Evolutionary conservation across 2,329 filamentous ascomycete species (phyloP), one percentile per base, ranked within the genome.

Genomic region (Fusarium incarnatum): DNA sequence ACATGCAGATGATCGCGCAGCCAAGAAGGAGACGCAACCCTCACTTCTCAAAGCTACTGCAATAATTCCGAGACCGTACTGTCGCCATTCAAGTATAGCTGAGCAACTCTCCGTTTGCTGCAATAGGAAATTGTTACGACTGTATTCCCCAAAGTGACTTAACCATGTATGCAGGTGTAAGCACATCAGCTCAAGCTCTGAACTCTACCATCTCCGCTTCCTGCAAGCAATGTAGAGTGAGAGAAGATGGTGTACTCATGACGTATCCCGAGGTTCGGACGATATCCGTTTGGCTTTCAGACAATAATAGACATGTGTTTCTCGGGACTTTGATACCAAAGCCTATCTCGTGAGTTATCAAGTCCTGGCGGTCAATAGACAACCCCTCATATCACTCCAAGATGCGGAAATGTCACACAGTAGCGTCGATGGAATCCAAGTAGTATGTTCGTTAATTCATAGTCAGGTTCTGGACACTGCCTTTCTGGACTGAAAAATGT

Each of bases 401-500:
- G 12, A 58, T 12, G 12, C 13, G 16, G 23, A 40, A 28, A n/a
- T 9, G 25, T 18, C 16, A 48, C 15, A 5, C 16, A 32, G 34
- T 8, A 15, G 27, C 6, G 15, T 11, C 6, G 6, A 34, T n/a
- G 10, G 34, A 23, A 30, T 20, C 34, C 15, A 41, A 57, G 32
- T 30, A 70, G 54, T 45, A 52, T 50, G 48, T 64, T 70, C 64
- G 32, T 71, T n/a, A 67, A 64, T 70, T 71, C 63, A 46, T 69
- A 13, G 30, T 46, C 16, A 63, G 28, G 64, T 53, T 18, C 37
- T 56, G 42, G 32, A 23, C 42, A 44, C 56, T 44, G 32, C 32
- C 27, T 41, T 41, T 27, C 18, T 13, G 48, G 54, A 49, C 48
- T 46, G 45, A 18, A 48, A 61, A 53, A 55, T 56, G 34, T 30